A percentile compares a stretch with the other conserved stretches of the same genome.
phyloP scores from a whole-genome alignment of 257 asterid genomes.

The Osmanthus fragrans region DNA sequence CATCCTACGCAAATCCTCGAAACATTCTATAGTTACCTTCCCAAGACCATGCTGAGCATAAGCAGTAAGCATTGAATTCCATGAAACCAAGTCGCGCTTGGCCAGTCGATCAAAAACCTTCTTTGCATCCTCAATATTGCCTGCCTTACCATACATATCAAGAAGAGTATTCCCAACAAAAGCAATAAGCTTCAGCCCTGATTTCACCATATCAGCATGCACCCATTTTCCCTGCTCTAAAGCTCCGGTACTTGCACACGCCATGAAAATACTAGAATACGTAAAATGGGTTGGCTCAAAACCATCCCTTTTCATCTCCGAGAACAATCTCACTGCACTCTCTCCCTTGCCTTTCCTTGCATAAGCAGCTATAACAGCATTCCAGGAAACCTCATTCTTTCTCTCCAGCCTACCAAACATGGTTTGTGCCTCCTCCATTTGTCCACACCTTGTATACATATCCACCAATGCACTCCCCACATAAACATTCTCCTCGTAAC shows the following conservation, averaged over 20 bases:
- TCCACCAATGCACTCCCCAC: constrained; percentile 85
- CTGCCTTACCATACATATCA: constrained; percentile 83
- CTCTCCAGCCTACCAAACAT: constrained; percentile 47
- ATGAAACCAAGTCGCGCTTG: constrained; percentile 66
- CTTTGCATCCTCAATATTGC: constrained; percentile 69
- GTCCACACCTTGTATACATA: constrained; percentile 62
- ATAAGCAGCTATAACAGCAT: constrained; percentile 71
- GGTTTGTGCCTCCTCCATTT: constrained; percentile 51
- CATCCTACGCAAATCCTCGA: constrained; percentile 55
- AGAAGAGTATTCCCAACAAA: constrained; percentile 81
- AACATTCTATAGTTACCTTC: constrained; percentile 53
- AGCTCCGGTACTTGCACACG: constrained; percentile 73
- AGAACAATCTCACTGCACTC: constrained; percentile 49
- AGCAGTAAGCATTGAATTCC: constrained; percentile 90
- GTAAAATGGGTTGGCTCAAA: constrained; percentile 73
- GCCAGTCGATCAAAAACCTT: constrained; percentile 61
- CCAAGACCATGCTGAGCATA: constrained; percentile 87
- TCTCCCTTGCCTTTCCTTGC: constrained; percentile 70
- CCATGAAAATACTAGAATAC: constrained; percentile 66
- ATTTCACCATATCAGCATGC: constrained; percentile 70
- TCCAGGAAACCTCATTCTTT: constrained; percentile 84
- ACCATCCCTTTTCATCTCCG: constrained; percentile 64
- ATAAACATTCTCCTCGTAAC: constrained; percentile 58
- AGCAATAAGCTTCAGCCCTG: constrained; percentile 55
- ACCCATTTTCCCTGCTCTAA: constrained; percentile 82